Conservation (phyloP, 148 eudicot genomes). For the Talinum fruticosum region DNA sequence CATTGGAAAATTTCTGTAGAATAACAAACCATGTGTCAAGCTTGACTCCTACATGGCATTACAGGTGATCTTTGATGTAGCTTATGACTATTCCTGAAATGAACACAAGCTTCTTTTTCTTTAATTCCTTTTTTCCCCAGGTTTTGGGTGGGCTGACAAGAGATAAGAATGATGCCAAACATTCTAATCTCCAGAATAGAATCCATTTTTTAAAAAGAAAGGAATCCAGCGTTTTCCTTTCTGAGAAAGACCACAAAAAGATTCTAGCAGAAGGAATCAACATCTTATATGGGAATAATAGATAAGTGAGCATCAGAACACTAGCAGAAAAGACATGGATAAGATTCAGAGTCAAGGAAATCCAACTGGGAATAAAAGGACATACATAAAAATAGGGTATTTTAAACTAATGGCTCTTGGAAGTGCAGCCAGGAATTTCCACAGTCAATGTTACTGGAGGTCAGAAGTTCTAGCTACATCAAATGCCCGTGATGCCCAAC, state of each 20-base stretch:
- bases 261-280: background rate
- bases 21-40: background rate
- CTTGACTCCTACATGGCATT: background rate
- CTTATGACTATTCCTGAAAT: background rate
- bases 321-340: background rate
- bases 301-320: conserved; percentile 5
- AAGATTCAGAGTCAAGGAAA: background rate
- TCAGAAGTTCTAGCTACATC: background rate
- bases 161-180: background rate
- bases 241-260: background rate
- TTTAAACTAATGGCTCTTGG: background rate
- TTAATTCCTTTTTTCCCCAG: background rate
- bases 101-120: background rate
- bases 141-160: background rate
- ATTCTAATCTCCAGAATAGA: background rate
- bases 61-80: background rate
- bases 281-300: background rate
- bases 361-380: background rate
- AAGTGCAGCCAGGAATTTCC: conserved; percentile 2
- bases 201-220: conserved; percentile 1
- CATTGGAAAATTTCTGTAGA: background rate
- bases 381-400: background rate
- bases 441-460: background rate
- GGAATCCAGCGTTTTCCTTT: background rate
- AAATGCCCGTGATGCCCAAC: background rate